Conservation (phyloP, 2,329 filamentous ascomycete genomes). For the Stemphylium lycopersici region DNA sequence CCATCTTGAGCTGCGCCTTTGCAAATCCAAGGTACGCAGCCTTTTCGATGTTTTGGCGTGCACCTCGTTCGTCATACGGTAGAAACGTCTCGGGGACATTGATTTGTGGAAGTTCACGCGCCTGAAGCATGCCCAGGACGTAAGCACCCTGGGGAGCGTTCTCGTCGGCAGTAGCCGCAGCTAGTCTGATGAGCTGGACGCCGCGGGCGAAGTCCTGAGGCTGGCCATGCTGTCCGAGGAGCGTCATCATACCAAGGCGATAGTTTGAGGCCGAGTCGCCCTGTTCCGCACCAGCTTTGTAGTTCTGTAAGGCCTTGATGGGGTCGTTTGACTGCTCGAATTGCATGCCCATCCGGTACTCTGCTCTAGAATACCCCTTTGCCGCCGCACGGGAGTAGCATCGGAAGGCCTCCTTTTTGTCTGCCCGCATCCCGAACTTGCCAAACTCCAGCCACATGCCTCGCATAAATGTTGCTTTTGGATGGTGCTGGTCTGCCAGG, state of each 20-base stretch:
- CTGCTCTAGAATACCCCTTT: conserved; percentile 83
- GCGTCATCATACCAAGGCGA: conserved; percentile 94
- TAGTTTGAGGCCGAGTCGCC: conserved; percentile 88
- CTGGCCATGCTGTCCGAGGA: conserved; percentile 92
- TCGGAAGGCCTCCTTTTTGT: conserved; percentile 92
- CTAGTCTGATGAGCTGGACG: conserved; percentile 79
- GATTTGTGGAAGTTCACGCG: conserved; percentile 89
- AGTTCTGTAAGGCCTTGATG: conserved; percentile 88
- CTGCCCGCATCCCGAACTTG: conserved; percentile 86
- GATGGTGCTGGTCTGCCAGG: conserved; percentile 87
- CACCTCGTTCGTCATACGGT: conserved; percentile 72
- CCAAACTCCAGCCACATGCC: conserved; percentile 99
- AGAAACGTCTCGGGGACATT: conserved; percentile 75
- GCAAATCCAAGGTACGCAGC: conserved; percentile 94
- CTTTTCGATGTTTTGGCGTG: conserved; percentile 92
- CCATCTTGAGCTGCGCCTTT: conserved; percentile 97
- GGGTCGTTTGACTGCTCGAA: conserved; percentile 95
- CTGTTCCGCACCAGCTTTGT: conserved; percentile 77
- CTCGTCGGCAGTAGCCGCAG: conserved; percentile 88
- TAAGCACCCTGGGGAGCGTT: conserved; percentile 97
- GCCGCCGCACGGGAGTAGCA: conserved; percentile 87
- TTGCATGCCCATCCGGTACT: conserved; percentile 98
- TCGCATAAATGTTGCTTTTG: conserved; percentile 90
- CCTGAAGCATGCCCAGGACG: conserved; percentile 91
- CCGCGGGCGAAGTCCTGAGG: conserved; percentile 78